These are phyloP conservation scores for Tetrahymena thermophila DNA, from an alignment of 73 alveolate species.

Conservation along the genomic window DNA sequence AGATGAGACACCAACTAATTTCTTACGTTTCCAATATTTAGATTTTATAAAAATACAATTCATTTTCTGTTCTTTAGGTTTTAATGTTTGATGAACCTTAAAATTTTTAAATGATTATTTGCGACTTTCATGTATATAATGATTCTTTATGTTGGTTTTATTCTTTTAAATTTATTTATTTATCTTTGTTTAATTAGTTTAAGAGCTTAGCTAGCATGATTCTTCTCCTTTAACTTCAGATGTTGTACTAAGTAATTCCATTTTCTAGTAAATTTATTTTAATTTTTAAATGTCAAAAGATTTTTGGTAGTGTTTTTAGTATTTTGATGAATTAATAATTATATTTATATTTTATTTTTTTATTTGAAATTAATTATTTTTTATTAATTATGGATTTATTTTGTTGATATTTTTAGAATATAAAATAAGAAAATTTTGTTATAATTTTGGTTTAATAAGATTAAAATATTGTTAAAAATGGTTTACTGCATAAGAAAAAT, in stretches of 20 bases:
- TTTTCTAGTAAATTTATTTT: not conserved
- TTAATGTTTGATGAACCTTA: not conserved
- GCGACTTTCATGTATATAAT: not conserved
- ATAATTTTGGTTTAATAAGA: no score
- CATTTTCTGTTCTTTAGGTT: not conserved
- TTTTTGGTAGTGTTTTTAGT: no score
- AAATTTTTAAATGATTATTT: not conserved
- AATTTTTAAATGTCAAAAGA: not conserved
- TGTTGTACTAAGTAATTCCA: not conserved
- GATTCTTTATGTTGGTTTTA: not conserved
- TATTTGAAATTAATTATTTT: no score
- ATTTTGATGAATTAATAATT: no score
- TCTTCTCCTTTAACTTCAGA: not conserved
- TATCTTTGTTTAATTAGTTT: not conserved
- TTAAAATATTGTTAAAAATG: no score
- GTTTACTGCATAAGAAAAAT: no score
- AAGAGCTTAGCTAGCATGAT: not conserved
- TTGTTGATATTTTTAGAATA: no score
- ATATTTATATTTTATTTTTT: no score
- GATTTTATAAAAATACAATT: not conserved
- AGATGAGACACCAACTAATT: not conserved
- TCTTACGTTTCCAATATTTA: not conserved
- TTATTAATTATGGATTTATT: no score
- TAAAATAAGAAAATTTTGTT: no score
- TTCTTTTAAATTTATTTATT: not conserved